Base-by-base conservation (phyloP, 176 grass and related monocot genomes). In the Chloris gayana region DNA sequence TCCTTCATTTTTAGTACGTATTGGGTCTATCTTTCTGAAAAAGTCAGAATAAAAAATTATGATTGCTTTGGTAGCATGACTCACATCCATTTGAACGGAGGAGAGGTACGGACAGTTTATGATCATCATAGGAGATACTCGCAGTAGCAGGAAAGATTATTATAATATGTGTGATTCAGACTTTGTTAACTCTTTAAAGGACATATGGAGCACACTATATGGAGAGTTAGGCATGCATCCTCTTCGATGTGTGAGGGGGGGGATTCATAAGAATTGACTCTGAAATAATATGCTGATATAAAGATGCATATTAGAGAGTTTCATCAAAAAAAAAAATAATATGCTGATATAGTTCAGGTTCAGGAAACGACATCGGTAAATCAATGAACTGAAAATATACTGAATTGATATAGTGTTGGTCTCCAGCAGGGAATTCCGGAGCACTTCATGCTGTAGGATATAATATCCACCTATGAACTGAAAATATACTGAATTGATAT, bases 201-300 rank as follows among this genome's bases (percentile, higher is more conserved):
- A 10, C 45, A 30, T 41, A 12, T 42, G 75, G 33, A 17, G n/a
- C 14, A 56, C 74, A 56, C 74, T 70, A 53, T 21, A 22, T 71
- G 14, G 31, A 6, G 65, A 78, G 67, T 85, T 85, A 85, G 83
- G 74, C 57, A 78, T 12, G 17, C 1, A 12, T 78, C 74, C 29
- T 85, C 83, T 63, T 72, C 41, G 17, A 51, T 78, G 11, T 75
- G 49, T 19, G 49, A 18, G 4, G 7, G 35, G 7, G 35, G 17
- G 17, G 60, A 50, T 79, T 31, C 65, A 19, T 27, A 14, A 45
- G n/a, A 8, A 39, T 7, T 64, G 34, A 13, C 64, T 64, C 33
- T 54, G 45, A 79, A 71, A 64, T 34, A 79, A 14, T 79, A 29
- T 85, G 32, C 6, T 33, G 30, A 78, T 50, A 50, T 63, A 7